Percentiles rank a stretch among this genome's conserved stretches.
These are phyloP conservation scores for Aaosphaeria arxii DNA, from an alignment of 2,329 filamentous ascomycete species.

Conservation along the genomic window DNA sequence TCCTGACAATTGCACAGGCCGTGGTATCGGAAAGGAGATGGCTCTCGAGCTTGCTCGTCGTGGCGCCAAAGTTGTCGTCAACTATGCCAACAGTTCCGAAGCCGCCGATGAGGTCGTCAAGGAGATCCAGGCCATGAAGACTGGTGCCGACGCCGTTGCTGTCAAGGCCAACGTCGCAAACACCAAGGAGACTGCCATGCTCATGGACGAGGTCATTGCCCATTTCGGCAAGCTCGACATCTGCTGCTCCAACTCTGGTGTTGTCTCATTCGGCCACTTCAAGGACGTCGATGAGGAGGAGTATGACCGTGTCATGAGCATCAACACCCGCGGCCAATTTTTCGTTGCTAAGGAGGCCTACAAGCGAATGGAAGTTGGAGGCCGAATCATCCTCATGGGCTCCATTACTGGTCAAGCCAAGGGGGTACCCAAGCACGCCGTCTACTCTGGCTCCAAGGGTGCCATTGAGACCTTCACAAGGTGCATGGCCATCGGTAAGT, in stretches of 20 bases:
- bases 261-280: constrained; percentile 53
- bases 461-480: constrained; percentile 54
- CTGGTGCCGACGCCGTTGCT: constrained; percentile 60
- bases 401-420: constrained; percentile 57
- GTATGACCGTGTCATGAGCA: constrained; percentile 58
- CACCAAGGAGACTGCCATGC: constrained; percentile 58
- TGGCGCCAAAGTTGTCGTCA: constrained; percentile 64
- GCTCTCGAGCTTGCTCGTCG: constrained; percentile 63
- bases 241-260: constrained; percentile 66
- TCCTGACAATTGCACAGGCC: constrained; percentile 39
- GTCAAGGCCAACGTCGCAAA: constrained; percentile 68
- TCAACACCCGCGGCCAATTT: constrained; percentile 63
- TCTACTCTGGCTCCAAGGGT: constrained; percentile 54
- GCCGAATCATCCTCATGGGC: constrained; percentile 54
- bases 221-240: constrained; percentile 68
- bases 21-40: constrained; percentile 66
- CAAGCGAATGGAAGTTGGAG: constrained; percentile 51
- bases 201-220: constrained; percentile 62
- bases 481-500: constrained; percentile 51
- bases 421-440: constrained; percentile 53
- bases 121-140: constrained; percentile 60
- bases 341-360: constrained; percentile 59
- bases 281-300: constrained; percentile 55
- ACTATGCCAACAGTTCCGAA: constrained; percentile 64
- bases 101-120: constrained; percentile 65